Percentiles rank a stretch among this genome's conserved stretches.
Evolutionary conservation across 352 stramenopile genomes (phyloP).

Genomic region (Pythium apleroticum): DNA sequence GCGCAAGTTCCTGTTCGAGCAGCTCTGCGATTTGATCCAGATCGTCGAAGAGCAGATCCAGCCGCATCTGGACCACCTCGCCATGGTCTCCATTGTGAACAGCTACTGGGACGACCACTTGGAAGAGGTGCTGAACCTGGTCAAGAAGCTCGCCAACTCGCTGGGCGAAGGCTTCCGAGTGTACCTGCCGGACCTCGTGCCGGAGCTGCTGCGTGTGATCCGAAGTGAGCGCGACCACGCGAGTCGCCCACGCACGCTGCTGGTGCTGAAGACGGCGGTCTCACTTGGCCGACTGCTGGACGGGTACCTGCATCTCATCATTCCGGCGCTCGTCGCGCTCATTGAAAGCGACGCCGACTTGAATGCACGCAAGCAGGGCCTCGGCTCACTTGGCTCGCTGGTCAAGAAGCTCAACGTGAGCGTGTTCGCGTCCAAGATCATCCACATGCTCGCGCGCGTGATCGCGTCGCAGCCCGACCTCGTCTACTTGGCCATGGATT

Average conservation of each 20-base stretch:
- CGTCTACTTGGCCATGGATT: constrained; percentile 88
- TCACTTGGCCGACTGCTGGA: constrained; percentile 75
- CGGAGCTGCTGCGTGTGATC: constrained; percentile 87
- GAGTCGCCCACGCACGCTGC: constrained; percentile 64
- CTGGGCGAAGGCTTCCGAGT: constrained; percentile 86
- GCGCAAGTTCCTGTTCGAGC: constrained; percentile 95
- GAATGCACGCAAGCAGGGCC: constrained; percentile 76
- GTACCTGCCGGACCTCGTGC: constrained; percentile 87
- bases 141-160: constrained; percentile 91
- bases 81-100: constrained; percentile 80
- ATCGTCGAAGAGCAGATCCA: constrained; percentile 98
- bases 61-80: constrained; percentile 81
- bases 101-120: constrained; percentile 93
- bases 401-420: constrained; percentile 90
- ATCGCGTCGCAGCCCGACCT: constrained; percentile 81
- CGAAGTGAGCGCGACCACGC: constrained; percentile 70
- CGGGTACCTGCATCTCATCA: constrained; percentile 85
- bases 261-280: constrained; percentile 80
- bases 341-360: constrained; percentile 85
- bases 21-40: constrained; percentile 94
- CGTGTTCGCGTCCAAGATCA: constrained; percentile 88
- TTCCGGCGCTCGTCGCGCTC: constrained; percentile 75
- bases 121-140: constrained; percentile 95
- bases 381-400: constrained; percentile 78
- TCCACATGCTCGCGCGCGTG: constrained; percentile 86